Base-by-base conservation (phyloP, 106 monocot genomes). In the Cymbidium sinense region DNA sequence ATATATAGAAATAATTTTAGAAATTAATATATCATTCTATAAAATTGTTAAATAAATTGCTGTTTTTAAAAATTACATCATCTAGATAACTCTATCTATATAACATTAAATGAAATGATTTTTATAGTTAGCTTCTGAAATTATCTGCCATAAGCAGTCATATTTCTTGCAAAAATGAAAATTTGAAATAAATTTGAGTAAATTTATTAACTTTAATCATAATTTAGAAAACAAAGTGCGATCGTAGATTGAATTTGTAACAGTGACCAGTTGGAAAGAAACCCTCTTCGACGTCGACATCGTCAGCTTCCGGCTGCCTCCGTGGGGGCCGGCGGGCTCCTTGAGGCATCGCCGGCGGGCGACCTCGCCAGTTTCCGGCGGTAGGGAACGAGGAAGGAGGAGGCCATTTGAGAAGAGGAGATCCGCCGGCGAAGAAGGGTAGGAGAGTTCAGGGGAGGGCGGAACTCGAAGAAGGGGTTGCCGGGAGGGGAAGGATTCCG, bases 401-500 rank as follows among this genome's bases (percentile, higher is more conserved):
- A 39, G 19, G 7, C 37, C 71, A 13, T 71, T n/a, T 18, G 71
- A 39, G 71, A 71, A 39, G n/a, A 36, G 71, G 71, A 36, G 36
- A n/a, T 71, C 71, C 1, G 71, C 71, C 1, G 71, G 71, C n/a
- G 71, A 71, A 0, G 71, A 35, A 7, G 71, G 71, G 71, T 21
- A 21, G 20, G 71, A 39, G 71, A 33, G 20, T 20, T 71, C 37
- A 3, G 71, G 37, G 0, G 37, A 71, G 37, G 34, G 34, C 36
- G 71, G n/a, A 71, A 71, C 71, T 71, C 71, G 71, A 71, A 71
- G 7, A 23, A 71, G 20, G 71, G 71, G 37, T 71, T 37, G 8
- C 37, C 71, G 21, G 39, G 71, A 39, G 37, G 71, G 36, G 37
- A 39, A n/a, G 37, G 71, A 18, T 35, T 23, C 20, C 37, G 71